phyloP scores from a whole-genome alignment of 2,329 filamentous ascomycete genomes.

The Furcasterigmium furcatum region DNA sequence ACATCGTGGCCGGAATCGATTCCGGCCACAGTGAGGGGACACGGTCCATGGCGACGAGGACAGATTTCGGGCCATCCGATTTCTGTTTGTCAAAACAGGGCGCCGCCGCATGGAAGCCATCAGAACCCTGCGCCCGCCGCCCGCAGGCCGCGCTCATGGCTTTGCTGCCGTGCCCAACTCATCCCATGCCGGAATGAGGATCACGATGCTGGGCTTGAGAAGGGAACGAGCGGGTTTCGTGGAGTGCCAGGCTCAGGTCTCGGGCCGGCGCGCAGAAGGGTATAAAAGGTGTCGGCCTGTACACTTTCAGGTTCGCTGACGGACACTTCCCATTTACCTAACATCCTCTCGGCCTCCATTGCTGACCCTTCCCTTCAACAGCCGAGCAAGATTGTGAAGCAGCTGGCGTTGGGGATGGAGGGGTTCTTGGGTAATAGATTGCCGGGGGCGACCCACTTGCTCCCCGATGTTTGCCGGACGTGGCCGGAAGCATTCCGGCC shows the following conservation, averaged over 20 bases:
- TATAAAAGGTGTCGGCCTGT: too few relatives aligned
- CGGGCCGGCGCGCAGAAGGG: too few relatives aligned
- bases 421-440: constrained; percentile 10
- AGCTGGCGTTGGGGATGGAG: constrained; percentile 3
- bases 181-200: too few relatives aligned
- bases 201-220: too few relatives aligned
- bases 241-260: too few relatives aligned
- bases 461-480: constrained; percentile 11
- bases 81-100: constrained; percentile 15
- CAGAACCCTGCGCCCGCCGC: too few relatives aligned
- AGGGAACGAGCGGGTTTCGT: too few relatives aligned
- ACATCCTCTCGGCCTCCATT: neutral
- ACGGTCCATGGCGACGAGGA: neutral
- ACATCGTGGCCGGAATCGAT: constrained; percentile 44
- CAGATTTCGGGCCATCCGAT: constrained; percentile 4
- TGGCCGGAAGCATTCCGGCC: constrained; percentile 13
- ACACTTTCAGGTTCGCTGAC: too few relatives aligned
- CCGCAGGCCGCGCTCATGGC: too few relatives aligned
- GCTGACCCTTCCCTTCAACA: constrained; percentile 4
- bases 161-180: too few relatives aligned
- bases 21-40: constrained; percentile 34
- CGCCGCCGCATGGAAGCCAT: constrained; percentile 6
- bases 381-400: neutral
- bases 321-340: too few relatives aligned
- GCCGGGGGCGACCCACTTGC: constrained; percentile 6